Percentiles rank a stretch among this genome's conserved stretches.
Evolutionary conservation across 768 basidiomycete species (phyloP).

Genomic region (Agaricus sinodeliciosus): DNA sequence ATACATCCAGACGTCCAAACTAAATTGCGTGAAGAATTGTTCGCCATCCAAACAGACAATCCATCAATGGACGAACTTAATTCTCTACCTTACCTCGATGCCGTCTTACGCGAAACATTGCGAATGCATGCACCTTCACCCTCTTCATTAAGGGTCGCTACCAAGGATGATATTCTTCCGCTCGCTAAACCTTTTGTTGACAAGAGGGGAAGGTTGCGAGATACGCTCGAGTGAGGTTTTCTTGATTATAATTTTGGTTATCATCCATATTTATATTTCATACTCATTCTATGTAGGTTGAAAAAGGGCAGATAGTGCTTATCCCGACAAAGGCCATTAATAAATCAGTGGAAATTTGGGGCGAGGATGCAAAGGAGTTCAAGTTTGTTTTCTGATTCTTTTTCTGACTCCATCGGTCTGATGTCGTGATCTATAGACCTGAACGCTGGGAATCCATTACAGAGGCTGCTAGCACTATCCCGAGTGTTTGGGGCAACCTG

Average conservation of each 20-base stretch:
- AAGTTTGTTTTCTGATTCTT: slow-evolving; percentile 24
- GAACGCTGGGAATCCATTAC: slow-evolving; percentile 55
- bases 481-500: slow-evolving; percentile 55
- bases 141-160: slow-evolving; percentile 33
- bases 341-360: slow-evolving; percentile 49
- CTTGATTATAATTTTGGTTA: too few species aligned
- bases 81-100: slow-evolving; percentile 62
- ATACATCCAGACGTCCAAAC: slow-evolving; percentile 41
- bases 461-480: slow-evolving; percentile 35
- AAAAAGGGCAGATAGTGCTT: slow-evolving; percentile 35
- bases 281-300: slow-evolving; percentile 19
- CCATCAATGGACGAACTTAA: slow-evolving; percentile 68
- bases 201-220: slow-evolving; percentile 29
- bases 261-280: background rate
- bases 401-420: too few species aligned
- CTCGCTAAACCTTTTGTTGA: slow-evolving; percentile 40
- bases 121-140: slow-evolving; percentile 49
- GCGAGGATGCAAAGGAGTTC: slow-evolving; percentile 55
- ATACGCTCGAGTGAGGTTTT: slow-evolving; percentile 28
- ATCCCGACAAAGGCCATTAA: slow-evolving; percentile 52
- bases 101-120: slow-evolving; percentile 53
- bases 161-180: slow-evolving; percentile 48
- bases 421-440: slow-evolving; percentile 32
- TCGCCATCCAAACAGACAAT: slow-evolving; percentile 41
- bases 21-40: slow-evolving; percentile 54